phyloP scores from a whole-genome alignment of 78 protist genomes.

The Polysphondylium violaceum region DNA sequence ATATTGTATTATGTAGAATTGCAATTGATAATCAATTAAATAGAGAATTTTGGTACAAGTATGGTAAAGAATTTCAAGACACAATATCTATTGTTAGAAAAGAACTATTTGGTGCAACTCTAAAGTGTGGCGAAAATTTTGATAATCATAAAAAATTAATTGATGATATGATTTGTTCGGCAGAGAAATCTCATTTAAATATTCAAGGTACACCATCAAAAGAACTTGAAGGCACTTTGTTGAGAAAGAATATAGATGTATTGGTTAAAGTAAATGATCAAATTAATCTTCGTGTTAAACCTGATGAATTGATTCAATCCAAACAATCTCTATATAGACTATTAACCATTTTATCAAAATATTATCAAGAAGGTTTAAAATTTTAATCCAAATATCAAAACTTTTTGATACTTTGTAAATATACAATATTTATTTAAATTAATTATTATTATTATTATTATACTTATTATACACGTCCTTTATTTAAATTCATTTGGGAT shows the following conservation, averaged over 20 bases:
- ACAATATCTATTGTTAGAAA: not conserved
- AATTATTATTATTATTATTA: too few relatives aligned
- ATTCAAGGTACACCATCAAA: constrained; percentile 18
- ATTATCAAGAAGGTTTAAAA: constrained; percentile 5
- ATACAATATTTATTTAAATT: too few relatives aligned
- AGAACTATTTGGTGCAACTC: constrained; percentile 42
- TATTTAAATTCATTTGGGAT: constrained; percentile 7
- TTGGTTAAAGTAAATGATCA: constrained; percentile 24
- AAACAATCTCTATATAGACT: not conserved
- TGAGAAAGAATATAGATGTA: constrained; percentile 44
- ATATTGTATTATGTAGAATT: constrained; percentile 32
- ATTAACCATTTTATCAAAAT: not conserved
- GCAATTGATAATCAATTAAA: constrained; percentile 45
- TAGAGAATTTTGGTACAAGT: constrained; percentile 58
- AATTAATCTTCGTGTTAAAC: constrained; percentile 30
- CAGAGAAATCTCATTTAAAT: constrained; percentile 17
- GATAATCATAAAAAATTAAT: constrained; percentile 42
- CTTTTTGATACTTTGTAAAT: too few relatives aligned
- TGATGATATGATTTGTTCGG: constrained; percentile 26
- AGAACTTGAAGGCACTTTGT: constrained; percentile 31
- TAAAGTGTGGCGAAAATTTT: constrained; percentile 54
- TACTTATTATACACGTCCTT: too few relatives aligned
- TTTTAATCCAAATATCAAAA: too few relatives aligned
- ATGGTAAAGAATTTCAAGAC: constrained; percentile 14
- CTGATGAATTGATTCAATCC: constrained; percentile 38